phyloP scores from a whole-genome alignment of 2,329 filamentous ascomycete species.

The Lachnellula subtilissima region DNA sequence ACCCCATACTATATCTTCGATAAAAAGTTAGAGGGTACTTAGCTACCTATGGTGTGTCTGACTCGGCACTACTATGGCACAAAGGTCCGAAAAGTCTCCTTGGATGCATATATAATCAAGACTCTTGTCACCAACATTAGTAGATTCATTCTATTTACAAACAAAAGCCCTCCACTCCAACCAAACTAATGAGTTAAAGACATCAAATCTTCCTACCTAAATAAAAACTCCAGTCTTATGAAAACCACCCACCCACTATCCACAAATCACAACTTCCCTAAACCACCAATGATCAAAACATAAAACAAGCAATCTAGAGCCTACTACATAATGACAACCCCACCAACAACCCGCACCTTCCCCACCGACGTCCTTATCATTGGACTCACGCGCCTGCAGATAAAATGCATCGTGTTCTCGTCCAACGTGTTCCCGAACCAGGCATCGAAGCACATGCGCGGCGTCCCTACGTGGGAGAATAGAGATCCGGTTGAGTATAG shows the following conservation, averaged over 20 bases:
- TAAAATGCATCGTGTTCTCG: slow-evolving; percentile 41
- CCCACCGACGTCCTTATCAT: slow-evolving; percentile 19
- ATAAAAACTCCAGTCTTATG: background rate
- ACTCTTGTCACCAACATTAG: background rate
- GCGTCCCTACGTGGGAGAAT: slow-evolving; percentile 34
- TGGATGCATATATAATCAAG: background rate
- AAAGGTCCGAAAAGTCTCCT: background rate
- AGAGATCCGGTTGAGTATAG: slow-evolving; percentile 29
- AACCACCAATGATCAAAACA: background rate
- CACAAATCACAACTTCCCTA: background rate
- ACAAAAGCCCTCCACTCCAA: background rate
- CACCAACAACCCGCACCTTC: too few relatives aligned
- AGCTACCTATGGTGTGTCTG: too few relatives aligned
- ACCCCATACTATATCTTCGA: too few relatives aligned
- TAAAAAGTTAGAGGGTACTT: too few relatives aligned
- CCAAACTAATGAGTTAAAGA: background rate
- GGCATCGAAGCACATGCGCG: slow-evolving; percentile 40
- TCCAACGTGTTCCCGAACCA: slow-evolving; percentile 38
- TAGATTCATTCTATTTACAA: background rate
- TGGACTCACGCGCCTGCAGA: slow-evolving; percentile 36
- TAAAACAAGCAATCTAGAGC: background rate
- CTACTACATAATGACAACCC: background rate
- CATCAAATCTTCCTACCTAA: background rate
- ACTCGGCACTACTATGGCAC: background rate
- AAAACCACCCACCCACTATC: background rate